Percentiles rank a stretch among this genome's conserved stretches.
phyloP scores from a whole-genome alignment of 371 early-diverging fungal genomes.

The Syncephalastrum sp. region DNA sequence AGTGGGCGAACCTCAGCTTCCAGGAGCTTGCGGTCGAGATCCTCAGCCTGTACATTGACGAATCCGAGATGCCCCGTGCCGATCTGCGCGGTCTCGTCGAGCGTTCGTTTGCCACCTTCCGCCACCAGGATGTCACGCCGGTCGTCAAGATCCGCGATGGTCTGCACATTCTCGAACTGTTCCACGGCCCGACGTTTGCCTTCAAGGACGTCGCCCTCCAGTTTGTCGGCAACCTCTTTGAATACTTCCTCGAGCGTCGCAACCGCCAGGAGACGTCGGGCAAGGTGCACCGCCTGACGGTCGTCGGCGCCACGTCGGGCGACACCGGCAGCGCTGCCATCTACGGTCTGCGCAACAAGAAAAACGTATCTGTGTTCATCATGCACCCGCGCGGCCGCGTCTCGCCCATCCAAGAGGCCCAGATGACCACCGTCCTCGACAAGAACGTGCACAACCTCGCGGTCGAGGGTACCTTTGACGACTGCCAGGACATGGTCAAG shows the following conservation, averaged over 20 bases:
- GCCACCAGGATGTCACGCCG: constrained; percentile 77
- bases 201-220: constrained; percentile 98
- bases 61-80: constrained; percentile 71
- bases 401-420: constrained; percentile 93
- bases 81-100: constrained; percentile 71
- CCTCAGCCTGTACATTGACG: constrained; percentile 80
- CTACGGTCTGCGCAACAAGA: constrained; percentile 93
- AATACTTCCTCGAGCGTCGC: constrained; percentile 89
- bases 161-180: constrained; percentile 86
- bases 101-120: constrained; percentile 81
- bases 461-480: constrained; percentile 94
- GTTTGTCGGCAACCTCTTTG: constrained; percentile 95
- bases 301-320: constrained; percentile 97
- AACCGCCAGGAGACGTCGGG: constrained; percentile 52
- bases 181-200: constrained; percentile 97
- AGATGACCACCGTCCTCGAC: constrained; percentile 96
- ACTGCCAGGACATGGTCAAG: constrained; percentile 96
- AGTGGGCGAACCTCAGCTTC: constrained; percentile 77
- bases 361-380: constrained; percentile 90
- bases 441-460: constrained; percentile 91
- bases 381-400: constrained; percentile 91
- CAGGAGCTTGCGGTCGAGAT: constrained; percentile 81
- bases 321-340: constrained; percentile 99
- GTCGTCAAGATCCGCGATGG: constrained; percentile 68
- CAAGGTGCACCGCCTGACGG: constrained; percentile 74